Base-by-base conservation (phyloP, 2,329 filamentous ascomycete genomes). In the Fusarium continuum region DNA sequence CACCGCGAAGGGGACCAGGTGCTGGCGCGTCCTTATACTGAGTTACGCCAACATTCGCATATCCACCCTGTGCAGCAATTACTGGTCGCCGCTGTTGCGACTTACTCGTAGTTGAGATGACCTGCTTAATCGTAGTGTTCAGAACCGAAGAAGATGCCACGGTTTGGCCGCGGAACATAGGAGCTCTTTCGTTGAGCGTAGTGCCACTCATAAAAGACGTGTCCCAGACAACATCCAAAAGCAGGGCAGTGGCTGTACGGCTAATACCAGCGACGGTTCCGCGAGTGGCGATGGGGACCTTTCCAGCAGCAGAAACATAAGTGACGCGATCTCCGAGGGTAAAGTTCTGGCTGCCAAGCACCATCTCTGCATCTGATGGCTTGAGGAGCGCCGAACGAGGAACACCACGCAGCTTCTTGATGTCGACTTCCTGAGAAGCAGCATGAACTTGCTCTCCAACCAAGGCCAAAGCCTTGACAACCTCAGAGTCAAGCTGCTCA, bases 221-320 rank as follows among this genome's bases (percentile, higher is more conserved):
- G 74, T 99, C 96, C 77, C 97, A 99, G 8, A 99, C 89, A 54
- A 98, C 86, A 74, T 99, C 95, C 31, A 99, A 83, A 55, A 97
- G 83, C 40, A 91, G 86, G 22, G 89, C 90, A 52, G 91, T 91
- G 17, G 93, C 85, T 25, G 93, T 97, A 52, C 92, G 90, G 59
- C 93, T 97, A 73, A 97, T 90, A 29, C 95, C 95, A 53, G 96
- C 90, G n/a, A 99, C 92, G 2, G 95, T 98, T 70, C 96, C 95
- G 49, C 90, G 88, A 48, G 91, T 91, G 29, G 91, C 93, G 70
- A 99, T 96, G 2, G 95, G 95, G 2, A 99, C 94, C 73, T 97
- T 94, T 66, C 95, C 95, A 51, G 93, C 92, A 67, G 94, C 91
- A 70, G 93, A 91, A 8, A 93, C 92, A 75, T 97, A 99, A 34